Evolutionary conservation across 169 alveolate species (phyloP).

Genomic region (Eimeria acervulina): DNA sequence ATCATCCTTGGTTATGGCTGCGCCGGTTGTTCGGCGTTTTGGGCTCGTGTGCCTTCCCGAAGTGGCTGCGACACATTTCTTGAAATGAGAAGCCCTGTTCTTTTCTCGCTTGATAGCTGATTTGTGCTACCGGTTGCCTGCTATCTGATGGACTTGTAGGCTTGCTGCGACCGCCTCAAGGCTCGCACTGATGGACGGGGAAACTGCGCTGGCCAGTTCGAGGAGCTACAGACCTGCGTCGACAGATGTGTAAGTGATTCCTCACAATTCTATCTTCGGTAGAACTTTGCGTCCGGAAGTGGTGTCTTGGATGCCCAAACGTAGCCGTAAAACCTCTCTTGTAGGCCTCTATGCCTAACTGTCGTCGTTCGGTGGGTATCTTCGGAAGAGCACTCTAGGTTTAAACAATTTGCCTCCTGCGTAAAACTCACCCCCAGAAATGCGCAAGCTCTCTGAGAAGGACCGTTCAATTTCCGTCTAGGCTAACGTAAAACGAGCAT

Average conservation of each 20-base stretch:
- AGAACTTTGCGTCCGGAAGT: not conserved
- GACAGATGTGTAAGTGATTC: conserved; percentile 87
- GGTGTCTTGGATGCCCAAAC: not conserved
- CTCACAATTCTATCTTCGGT: not conserved
- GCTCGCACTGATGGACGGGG: conserved; percentile 89
- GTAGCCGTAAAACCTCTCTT: not conserved
- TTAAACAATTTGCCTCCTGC: not conserved
- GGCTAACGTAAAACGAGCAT: not conserved
- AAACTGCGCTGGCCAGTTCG: conserved; percentile 89
- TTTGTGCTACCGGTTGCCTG: not conserved
- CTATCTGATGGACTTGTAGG: conserved; percentile 59
- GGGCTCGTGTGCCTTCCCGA: not conserved
- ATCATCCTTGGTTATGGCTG: not conserved
- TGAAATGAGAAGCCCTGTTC: too few species aligned
- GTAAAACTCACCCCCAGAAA: too few species aligned
- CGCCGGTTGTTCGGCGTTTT: not conserved
- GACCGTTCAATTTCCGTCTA: too few species aligned
- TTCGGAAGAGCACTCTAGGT: not conserved
- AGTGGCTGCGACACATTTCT: not conserved
- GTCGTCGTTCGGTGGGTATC: not conserved
- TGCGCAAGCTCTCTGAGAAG: too few species aligned
- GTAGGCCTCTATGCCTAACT: not conserved
- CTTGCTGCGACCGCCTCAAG: conserved; percentile 86
- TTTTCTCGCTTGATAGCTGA: not conserved
- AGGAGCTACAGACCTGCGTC: conserved; percentile 88